Conservation (phyloP, 495 filamentous ascomycete species). For the Hyaloscypha variabilis region DNA sequence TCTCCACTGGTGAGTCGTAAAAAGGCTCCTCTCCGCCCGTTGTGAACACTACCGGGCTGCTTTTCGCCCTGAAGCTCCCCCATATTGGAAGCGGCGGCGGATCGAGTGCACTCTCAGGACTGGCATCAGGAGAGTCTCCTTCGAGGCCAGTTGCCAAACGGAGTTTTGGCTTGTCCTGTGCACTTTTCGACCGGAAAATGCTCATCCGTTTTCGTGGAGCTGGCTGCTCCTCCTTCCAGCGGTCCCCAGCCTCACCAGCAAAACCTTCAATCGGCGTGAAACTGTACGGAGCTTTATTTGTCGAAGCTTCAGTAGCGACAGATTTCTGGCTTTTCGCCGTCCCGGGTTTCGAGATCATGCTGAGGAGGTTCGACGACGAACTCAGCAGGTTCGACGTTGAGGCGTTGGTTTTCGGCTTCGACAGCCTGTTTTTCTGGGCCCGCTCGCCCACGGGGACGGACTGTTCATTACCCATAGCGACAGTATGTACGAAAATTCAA, state of each 20-base stretch:
- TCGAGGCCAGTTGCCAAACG: not conserved
- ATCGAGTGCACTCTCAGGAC: slow-evolving; percentile 3
- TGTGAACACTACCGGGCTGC: not conserved
- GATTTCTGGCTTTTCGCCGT: slow-evolving; percentile 25
- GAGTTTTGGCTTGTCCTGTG: slow-evolving; percentile 12
- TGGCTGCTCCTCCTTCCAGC: slow-evolving; percentile 4
- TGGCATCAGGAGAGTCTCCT: slow-evolving; percentile 6
- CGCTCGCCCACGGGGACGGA: slow-evolving; percentile 21
- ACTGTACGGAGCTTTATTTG: slow-evolving; percentile 4
- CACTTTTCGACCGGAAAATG: slow-evolving; percentile 29
- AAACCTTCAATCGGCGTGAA: not conserved
- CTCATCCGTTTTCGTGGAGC: slow-evolving; percentile 22
- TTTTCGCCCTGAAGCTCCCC: not conserved
- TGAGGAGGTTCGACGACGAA: slow-evolving; percentile 16
- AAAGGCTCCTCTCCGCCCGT: slow-evolving; percentile 1
- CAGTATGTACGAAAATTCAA: slow-evolving; percentile 6
- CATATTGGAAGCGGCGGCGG: not conserved
- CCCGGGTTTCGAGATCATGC: slow-evolving; percentile 6
- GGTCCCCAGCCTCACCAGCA: slow-evolving; percentile 1
- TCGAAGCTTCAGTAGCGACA: not conserved
- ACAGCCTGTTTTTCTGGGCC: slow-evolving; percentile 27
- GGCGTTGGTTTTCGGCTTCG: slow-evolving; percentile 32
- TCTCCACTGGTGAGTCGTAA: slow-evolving; percentile 6
- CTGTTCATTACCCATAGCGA: slow-evolving; percentile 31
- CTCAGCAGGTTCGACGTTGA: slow-evolving; percentile 16